A percentile compares a stretch with the other conserved stretches of the same genome.
phyloP scores from a whole-genome alignment of 768 basidiomycete species.

The Suillus occidentalis region DNA sequence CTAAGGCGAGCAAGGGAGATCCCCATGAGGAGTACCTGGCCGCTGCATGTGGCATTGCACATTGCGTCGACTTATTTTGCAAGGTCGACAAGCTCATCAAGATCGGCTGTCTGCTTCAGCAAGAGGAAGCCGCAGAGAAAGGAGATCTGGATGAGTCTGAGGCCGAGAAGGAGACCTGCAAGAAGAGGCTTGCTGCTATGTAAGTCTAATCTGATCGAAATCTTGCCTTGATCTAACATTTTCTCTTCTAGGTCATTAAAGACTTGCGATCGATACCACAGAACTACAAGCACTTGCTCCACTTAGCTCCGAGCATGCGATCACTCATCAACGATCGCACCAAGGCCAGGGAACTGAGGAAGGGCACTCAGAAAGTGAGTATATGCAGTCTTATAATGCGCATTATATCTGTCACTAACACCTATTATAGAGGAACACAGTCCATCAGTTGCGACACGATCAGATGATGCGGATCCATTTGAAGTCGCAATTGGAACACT shows the following conservation, averaged over 20 bases:
- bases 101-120: background rate
- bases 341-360: no score
- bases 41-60: background rate
- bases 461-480: background rate
- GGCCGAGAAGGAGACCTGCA: background rate
- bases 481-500: background rate
- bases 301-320: no score
- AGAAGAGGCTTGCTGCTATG: background rate
- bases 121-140: background rate
- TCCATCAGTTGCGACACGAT: background rate
- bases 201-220: no score
- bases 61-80: background rate
- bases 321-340: no score
- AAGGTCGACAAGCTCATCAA: slow-evolving; percentile 6
- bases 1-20: background rate
- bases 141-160: background rate
- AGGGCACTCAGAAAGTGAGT: no score
- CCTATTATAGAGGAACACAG: slow-evolving; percentile 3
- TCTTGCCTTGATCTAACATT: no score
- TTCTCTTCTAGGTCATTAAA: no score
- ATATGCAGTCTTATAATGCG: no score
- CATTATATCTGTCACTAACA: no score
- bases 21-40: background rate
- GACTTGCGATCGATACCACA: no score
- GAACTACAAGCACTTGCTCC: no score